Base-by-base conservation (phyloP, 192 early-diverging fungal genomes). In the Backusella australiensis region DNA sequence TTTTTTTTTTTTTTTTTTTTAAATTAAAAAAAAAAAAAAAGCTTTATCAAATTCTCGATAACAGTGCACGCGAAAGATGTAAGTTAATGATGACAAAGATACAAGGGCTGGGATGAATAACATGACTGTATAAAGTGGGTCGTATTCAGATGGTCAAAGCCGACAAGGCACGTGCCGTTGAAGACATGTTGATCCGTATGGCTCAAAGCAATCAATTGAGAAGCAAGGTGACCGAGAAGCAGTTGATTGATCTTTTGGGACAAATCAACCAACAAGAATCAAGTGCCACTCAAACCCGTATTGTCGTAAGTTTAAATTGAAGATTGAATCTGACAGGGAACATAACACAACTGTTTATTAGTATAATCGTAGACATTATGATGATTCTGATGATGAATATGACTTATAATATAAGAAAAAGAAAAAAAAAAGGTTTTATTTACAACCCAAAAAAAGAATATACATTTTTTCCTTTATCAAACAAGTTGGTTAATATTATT, bases 151-250 rank as follows among this genome's bases (percentile, higher is more conserved):
- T 98, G 74, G 97, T 98, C 11, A 97, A 96, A 80, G 86, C 89
- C 1, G 94, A 96, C 12, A 93, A 94, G 82, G 96, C 94, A 1
- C 89, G 94, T 11, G 91, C 90, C 11, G 94, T 98, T 15, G 95
- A 98, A 77, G 94, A 95, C 71, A 86, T 96, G 76, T 86, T 98
- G 67, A 90, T 98, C 74, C 89, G 93, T 34, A 98, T 97, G 97
- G 95, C 93, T 4, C 91, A 91, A 80, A 83, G 87, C 29, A 92
- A 93, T 19, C 95, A 96, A 82, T 84, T 98, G 65, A 86, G 92
- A 29, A 87, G 88, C 34, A 95, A 93, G 80, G 90, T 99, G 32
- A 91, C 87, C 34, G 96, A 99, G 76, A 80, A 87, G 21, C 92
- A 94, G 84, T 83, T 99, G 71, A 95, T 96, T 78, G 94, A 91